A percentile compares a stretch with the other conserved stretches of the same genome.
phyloP scores from a whole-genome alignment of 202 grass and related monocot genomes.

The Eragrostis tef region DNA sequence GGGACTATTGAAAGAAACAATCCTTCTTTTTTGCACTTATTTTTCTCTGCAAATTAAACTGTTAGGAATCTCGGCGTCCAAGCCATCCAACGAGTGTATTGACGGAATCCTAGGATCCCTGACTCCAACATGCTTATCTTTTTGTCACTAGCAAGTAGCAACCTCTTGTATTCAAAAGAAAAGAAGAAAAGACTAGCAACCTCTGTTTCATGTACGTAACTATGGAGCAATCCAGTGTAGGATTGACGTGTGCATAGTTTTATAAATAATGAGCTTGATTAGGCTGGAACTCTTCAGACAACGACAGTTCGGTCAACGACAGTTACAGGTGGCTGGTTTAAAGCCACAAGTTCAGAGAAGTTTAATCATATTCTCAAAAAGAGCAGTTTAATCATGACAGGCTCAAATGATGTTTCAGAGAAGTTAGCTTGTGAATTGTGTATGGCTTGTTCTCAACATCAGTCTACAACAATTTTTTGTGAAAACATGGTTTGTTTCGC shows the following conservation, averaged over 20 bases:
- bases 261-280: conserved; percentile 38
- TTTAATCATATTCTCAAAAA: too few relatives aligned
- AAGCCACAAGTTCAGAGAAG: conserved; percentile 32
- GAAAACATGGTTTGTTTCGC: not conserved
- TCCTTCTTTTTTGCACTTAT: not conserved
- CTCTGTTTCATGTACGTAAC: not conserved
- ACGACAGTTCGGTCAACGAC: conserved; percentile 15
- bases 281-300: not conserved
- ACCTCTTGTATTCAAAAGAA: not conserved
- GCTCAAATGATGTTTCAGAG: not conserved
- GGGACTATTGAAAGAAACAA: conserved; percentile 38
- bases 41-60: not conserved
- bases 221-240: conserved; percentile 6
- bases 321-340: conserved; percentile 15
- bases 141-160: not conserved
- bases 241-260: conserved; percentile 18
- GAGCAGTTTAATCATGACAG: not conserved
- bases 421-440: conserved; percentile 7
- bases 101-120: conserved; percentile 30
- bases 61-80: conserved; percentile 36
- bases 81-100: conserved; percentile 10
- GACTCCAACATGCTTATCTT: conserved; percentile 10
- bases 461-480: not conserved
- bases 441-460: not conserved
- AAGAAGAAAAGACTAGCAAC: not conserved